Evolutionary conservation across 208 protist species (phyloP), one percentile per base, ranked within the genome.

Genomic region (Acanthamoeba royreba): DNA sequence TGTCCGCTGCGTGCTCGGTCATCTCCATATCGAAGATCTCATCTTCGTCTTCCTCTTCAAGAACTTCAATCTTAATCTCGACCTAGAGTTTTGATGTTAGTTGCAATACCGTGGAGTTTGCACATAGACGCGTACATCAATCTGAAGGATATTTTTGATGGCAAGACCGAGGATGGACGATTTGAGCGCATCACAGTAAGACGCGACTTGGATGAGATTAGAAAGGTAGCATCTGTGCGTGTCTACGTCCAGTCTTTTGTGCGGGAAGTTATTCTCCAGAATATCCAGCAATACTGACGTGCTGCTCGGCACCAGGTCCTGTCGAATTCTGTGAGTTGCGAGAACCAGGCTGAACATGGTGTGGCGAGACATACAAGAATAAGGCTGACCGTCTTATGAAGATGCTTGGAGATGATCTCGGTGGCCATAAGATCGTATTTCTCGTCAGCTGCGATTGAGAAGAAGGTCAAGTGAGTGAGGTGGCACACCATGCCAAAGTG

Each of bases 111-210:
- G 22, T n/a, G 22, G 49, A 58, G 49, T n/a, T 58, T 58, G 49
- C 9, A 2, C 19, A 86, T 11, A 25, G 46, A 47, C 11, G 0
- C 46, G n/a, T 49, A 93, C 91, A 25, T 93, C 91, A 38, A 93
- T 85, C 38, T 93, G 35, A 28, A 93, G 58, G 19, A 88, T 49
- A 15, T 93, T 93, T 22, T 89, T 66, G 45, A 93, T 58, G n/a
- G 72, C 74, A 15, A 93, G 45, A 11, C 3, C 46, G 47, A 93
- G 38, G 1, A 93, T 46, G 22, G 28, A 49, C 25, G 40, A 46
- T 66, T 83, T 93, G 66, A 93, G 58, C 2, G 25, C 66, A 17
- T 47, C 45, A 28, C 58, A 83, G 49, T 93, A 93, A 19, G 38
- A 63, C 25, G 89, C 47, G 19, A 83, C 33, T 38, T 85, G 63